phyloP scores from a whole-genome alignment of 768 basidiomycete species.

The Lactarius trivialis region DNA sequence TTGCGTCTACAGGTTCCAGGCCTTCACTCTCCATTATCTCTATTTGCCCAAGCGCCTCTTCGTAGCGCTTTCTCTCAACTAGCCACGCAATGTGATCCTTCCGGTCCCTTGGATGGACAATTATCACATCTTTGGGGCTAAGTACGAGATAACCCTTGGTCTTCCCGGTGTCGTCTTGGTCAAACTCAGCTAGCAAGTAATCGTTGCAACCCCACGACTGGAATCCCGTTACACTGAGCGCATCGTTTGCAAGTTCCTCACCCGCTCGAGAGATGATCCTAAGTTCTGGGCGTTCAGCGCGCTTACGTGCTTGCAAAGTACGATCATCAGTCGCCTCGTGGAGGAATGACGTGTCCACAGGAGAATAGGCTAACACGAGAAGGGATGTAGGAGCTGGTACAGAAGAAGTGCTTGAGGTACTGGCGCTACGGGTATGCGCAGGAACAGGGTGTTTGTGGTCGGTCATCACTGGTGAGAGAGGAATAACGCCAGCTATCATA shows the following conservation, averaged over 20 bases:
- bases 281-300: slow-evolving; percentile 88
- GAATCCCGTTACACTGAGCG: slow-evolving; percentile 69
- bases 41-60: slow-evolving; percentile 80
- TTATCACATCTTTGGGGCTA: slow-evolving; percentile 79
- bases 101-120: slow-evolving; percentile 82
- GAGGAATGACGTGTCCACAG: slow-evolving; percentile 63
- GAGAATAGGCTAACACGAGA: slow-evolving; percentile 81
- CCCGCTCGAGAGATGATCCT: slow-evolving; percentile 85
- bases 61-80: slow-evolving; percentile 77
- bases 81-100: slow-evolving; percentile 91
- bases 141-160: slow-evolving; percentile 71
- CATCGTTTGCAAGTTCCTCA: slow-evolving; percentile 83
- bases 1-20: slow-evolving; percentile 42
- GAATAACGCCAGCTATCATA: slow-evolving; percentile 88
- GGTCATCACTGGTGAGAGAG: slow-evolving; percentile 47
- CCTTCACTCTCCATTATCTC: slow-evolving; percentile 42
- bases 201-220: slow-evolving; percentile 90
- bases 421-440: slow-evolving; percentile 14
- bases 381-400: slow-evolving; percentile 54
- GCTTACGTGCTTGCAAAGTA: slow-evolving; percentile 69
- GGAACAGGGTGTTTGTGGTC: slow-evolving; percentile 15
- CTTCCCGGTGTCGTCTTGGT: slow-evolving; percentile 21
- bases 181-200: slow-evolving; percentile 62
- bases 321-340: slow-evolving; percentile 69
- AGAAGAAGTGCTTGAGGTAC: slow-evolving; percentile 26